Base-by-base conservation (phyloP, 129 eudicot genomes). In the Pittosporum tobira region DNA sequence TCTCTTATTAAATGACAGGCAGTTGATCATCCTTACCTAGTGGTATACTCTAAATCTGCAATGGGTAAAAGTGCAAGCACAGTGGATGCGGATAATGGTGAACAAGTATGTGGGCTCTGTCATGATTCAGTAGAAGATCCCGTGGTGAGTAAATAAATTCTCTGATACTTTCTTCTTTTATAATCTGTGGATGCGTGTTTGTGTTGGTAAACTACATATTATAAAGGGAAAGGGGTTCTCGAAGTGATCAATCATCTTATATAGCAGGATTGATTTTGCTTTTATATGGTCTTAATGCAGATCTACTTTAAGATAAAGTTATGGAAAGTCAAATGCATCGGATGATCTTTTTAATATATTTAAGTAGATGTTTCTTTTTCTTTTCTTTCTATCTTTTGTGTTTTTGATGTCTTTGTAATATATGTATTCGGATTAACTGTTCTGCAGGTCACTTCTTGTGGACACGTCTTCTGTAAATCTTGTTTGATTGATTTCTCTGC, bases 21-120 rank as follows among this genome's bases (percentile, higher is more conserved):
- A 55, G 95, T 91, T 65, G 83, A 91, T 65, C 98, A 90, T 70
- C 98, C 98, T 55, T 83, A 91, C 69, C 96, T 91, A 62, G 96
- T 86, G 73, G 83, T 78, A 21, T 91, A 80, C 60, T 91, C 98
- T 64, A 76, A 68, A 49, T 5, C 83, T 36, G 78, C 95, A 66
- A 57, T 62, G 70, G 81, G 48, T 45, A 73, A 57, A 56, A 71
- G 50, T 66, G 77, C 66, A 62, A 58, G 31, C 21, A 61, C 46
- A 65, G 51, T 29, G 44, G 83, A 71, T 37, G 49, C 66, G 60
- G 34, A 65, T 37, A 65, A 14, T 34, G 75, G 45, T 67, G 84
- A 81, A 57, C 81, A 73, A 62, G 22, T 45, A 58, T 91, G 98
- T 67, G 81, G 90, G 44, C 47, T 80, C 13, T 91, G 98, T 72